Evolutionary conservation across 1,284 basidiomycete genomes (phyloP).

Genomic region (Apiotrichum porosum): DNA sequence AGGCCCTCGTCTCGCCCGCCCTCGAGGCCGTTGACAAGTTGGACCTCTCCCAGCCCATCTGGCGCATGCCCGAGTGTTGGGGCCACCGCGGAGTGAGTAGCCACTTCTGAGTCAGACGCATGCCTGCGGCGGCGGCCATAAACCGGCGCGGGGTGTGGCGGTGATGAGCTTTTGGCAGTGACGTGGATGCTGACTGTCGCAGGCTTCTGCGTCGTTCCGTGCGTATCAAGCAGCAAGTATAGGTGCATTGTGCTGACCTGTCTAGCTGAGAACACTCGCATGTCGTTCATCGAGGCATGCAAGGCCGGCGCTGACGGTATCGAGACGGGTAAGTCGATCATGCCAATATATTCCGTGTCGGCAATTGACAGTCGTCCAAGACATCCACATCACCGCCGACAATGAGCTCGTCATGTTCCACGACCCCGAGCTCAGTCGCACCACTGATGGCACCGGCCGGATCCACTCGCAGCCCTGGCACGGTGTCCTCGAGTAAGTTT

Average conservation of each 20-base stretch:
- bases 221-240: slow-evolving; percentile 15
- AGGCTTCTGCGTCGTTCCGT: slow-evolving; percentile 78
- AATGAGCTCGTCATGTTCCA: slow-evolving; percentile 92
- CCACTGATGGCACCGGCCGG: slow-evolving; percentile 55
- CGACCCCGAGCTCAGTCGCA: slow-evolving; percentile 64
- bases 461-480: slow-evolving; percentile 52
- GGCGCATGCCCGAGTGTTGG: slow-evolving; percentile 67
- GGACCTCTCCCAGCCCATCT: slow-evolving; percentile 8
- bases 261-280: slow-evolving; percentile 77
- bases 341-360: no score
- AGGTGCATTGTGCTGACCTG: neutral
- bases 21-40: slow-evolving; percentile 20
- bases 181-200: slow-evolving; percentile 17
- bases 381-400: slow-evolving; percentile 92
- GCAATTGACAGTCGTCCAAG: slow-evolving; percentile 48
- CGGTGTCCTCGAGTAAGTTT: slow-evolving; percentile 45
- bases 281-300: slow-evolving; percentile 88
- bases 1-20: slow-evolving; percentile 26
- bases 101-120: no score
- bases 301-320: slow-evolving; percentile 90
- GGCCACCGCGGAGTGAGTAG: slow-evolving; percentile 83
- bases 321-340: slow-evolving; percentile 63
- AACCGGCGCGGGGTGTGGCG: no score
- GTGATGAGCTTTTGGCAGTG: no score
- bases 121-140: no score